These are phyloP conservation scores for Colletotrichum musae DNA, from an alignment of 2,329 filamentous ascomycete genomes.

Conservation along the genomic window DNA sequence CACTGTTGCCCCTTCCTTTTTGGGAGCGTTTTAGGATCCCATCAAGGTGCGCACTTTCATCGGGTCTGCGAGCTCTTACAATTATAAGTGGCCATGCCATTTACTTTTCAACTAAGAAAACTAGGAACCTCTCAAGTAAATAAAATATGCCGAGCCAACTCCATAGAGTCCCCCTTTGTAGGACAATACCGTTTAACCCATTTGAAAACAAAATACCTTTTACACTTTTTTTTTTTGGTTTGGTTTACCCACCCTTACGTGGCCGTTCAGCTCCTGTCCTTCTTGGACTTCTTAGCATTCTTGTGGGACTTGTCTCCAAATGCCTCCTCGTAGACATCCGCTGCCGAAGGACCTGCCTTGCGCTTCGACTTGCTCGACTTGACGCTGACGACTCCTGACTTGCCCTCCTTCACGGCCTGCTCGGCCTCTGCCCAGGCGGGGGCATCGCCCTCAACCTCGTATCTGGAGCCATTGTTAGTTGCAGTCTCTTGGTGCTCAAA, in stretches of 20 bases:
- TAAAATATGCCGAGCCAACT: conserved; percentile 34
- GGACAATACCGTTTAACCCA: conserved; percentile 29
- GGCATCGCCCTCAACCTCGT: conserved; percentile 75
- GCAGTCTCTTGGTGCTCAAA: conserved; percentile 1
- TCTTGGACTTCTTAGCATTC: conserved; percentile 63
- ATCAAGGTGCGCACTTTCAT: not conserved
- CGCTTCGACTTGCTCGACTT: conserved; percentile 84
- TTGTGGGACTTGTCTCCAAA: conserved; percentile 70
- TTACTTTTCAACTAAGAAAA: not conserved
- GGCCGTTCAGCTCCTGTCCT: conserved; percentile 19
- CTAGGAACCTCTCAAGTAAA: conserved; percentile 14
- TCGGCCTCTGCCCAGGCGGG: conserved; percentile 80
- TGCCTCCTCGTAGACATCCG: conserved; percentile 74
- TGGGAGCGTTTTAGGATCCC: not conserved
- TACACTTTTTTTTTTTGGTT: conserved; percentile 32
- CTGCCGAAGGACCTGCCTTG: conserved; percentile 75
- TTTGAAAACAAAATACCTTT: conserved; percentile 30
- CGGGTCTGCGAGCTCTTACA: not conserved
- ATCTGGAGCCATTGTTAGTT: conserved; percentile 57
- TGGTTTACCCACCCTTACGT: not conserved
- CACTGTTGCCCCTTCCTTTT: conserved; percentile 1
- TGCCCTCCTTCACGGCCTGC: conserved; percentile 78
- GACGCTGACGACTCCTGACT: conserved; percentile 80
- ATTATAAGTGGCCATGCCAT: conserved; percentile 5
- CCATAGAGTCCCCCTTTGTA: conserved; percentile 26